These are phyloP conservation scores for Annulohypoxylon nitens DNA, from an alignment of 495 filamentous ascomycete genomes.

Conservation along the genomic window DNA sequence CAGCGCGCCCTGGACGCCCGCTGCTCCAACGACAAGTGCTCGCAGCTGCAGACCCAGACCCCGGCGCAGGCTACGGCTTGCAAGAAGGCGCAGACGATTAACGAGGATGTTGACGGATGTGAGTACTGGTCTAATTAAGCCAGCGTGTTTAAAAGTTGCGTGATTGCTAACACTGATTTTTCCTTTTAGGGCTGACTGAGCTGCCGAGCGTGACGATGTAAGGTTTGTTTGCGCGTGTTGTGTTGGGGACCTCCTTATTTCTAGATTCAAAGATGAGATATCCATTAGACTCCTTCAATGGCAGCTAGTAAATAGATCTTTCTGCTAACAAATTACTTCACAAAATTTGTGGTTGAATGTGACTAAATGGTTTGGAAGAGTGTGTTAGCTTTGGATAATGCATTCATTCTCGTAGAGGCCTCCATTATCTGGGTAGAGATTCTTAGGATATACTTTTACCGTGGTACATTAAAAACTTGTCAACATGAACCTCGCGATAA, in stretches of 20 bases:
- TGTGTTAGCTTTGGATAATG: neutral
- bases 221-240: neutral
- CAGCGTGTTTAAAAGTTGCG: neutral
- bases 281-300: conserved; percentile 24
- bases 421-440: neutral
- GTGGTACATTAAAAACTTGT: neutral
- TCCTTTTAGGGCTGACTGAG: conserved; percentile 38
- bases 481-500: neutral
- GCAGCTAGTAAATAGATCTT: conserved; percentile 26
- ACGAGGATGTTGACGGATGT: conserved; percentile 58
- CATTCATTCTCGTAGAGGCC: neutral
- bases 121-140: conserved; percentile 26
- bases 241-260: conserved; percentile 16
- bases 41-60: conserved; percentile 53
- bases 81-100: conserved; percentile 54
- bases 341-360: neutral
- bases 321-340: conserved; percentile 11
- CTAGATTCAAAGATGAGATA: conserved; percentile 28
- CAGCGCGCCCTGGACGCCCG: conserved; percentile 56
- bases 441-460: neutral
- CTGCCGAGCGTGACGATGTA: conserved; percentile 40
- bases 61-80: conserved; percentile 56
- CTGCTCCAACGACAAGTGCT: conserved; percentile 52
- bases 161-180: conserved; percentile 24
- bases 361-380: neutral